Percentiles rank a stretch among this genome's conserved stretches.
phyloP scores from a whole-genome alignment of 1,139 yeast species.

The Debaryomycetaceae sp. region DNA sequence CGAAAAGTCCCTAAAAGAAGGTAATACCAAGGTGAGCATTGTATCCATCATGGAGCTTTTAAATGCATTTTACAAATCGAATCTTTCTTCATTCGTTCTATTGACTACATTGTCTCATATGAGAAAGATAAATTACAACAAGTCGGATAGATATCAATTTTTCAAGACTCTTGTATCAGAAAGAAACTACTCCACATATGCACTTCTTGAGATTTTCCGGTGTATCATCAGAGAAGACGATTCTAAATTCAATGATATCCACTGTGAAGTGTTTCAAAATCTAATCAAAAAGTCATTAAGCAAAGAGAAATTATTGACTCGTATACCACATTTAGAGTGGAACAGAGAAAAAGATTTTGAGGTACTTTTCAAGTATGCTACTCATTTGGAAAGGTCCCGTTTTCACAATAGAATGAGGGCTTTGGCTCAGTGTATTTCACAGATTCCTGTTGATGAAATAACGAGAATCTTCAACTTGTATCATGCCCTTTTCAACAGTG shows the following conservation, averaged over 20 bases:
- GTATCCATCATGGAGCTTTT: not conserved
- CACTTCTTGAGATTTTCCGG: slow-evolving; percentile 21
- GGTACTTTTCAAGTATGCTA: slow-evolving; percentile 9
- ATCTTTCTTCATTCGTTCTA: not conserved
- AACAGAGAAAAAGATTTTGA: slow-evolving; percentile 15
- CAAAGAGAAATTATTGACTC: not conserved
- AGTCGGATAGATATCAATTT: not conserved
- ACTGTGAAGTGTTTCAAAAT: not conserved
- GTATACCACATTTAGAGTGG: not conserved
- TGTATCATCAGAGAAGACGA: slow-evolving; percentile 14
- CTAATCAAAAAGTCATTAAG: not conserved
- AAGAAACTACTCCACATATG: slow-evolving; percentile 12
- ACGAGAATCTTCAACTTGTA: slow-evolving; percentile 15
- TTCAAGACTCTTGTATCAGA: slow-evolving; percentile 2
- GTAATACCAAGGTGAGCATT: not conserved
- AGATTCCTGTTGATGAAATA: slow-evolving; percentile 14
- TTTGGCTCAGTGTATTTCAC: slow-evolving; percentile 28
- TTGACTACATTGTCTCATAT: not conserved
- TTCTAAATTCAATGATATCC: not conserved
- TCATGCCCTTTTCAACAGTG: slow-evolving; percentile 8
- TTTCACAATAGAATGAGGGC: slow-evolving; percentile 27
- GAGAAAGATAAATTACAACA: not conserved
- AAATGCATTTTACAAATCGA: not conserved
- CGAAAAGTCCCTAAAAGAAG: not conserved
- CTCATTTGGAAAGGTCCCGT: slow-evolving; percentile 14